These are phyloP conservation scores for Tetrastigma voinierianum DNA, from an alignment of 164 flowering plant genomes.

Conservation along the genomic window DNA sequence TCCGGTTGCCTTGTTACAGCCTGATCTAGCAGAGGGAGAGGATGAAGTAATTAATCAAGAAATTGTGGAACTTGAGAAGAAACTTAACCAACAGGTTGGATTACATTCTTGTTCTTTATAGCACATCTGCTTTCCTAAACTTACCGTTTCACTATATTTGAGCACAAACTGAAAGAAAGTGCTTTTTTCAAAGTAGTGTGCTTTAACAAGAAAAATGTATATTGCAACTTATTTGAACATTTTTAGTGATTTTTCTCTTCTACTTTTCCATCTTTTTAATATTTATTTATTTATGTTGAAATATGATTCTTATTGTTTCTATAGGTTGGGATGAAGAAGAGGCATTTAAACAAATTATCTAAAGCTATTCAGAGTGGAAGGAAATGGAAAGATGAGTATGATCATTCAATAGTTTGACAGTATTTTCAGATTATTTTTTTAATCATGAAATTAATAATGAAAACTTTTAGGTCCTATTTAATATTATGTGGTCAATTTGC, in stretches of 20 bases:
- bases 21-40: constrained; percentile 77
- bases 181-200: background rate
- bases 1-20: constrained; percentile 40
- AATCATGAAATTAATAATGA: background rate
- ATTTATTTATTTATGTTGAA: background rate
- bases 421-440: background rate
- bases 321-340: constrained; percentile 58
- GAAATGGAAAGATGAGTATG: constrained; percentile 49
- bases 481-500: constrained; percentile 23
- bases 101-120: background rate
- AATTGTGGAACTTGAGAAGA: constrained; percentile 46
- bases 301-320: constrained; percentile 10
- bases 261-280: background rate
- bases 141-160: background rate
- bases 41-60: constrained; percentile 56
- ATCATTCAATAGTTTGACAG: background rate
- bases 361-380: constrained; percentile 39
- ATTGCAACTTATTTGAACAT: background rate
- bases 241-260: background rate
- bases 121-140: background rate
- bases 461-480: too few species aligned
- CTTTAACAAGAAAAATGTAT: background rate
- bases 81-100: constrained; percentile 54
- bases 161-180: constrained; percentile 2
- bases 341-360: constrained; percentile 36